These are phyloP conservation scores for Fusarium decemcellulare DNA, from an alignment of 2,329 filamentous ascomycete genomes.

Conservation along the genomic window DNA sequence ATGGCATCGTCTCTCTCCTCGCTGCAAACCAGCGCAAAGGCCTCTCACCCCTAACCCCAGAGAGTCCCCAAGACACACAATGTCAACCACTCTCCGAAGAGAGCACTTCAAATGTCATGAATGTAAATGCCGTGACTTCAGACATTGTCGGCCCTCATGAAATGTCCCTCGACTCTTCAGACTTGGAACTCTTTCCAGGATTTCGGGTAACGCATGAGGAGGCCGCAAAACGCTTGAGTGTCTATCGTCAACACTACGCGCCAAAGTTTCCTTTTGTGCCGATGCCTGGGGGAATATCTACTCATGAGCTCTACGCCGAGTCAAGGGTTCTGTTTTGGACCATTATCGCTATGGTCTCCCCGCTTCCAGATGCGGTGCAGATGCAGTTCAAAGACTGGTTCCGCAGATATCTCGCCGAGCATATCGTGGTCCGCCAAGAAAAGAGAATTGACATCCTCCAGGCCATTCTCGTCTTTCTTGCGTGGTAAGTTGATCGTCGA, in stretches of 20 bases:
- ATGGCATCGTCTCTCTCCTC: constrained; percentile 56
- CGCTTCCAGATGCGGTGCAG: constrained; percentile 51
- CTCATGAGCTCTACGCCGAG: constrained; percentile 49
- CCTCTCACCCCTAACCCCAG: constrained; percentile 42
- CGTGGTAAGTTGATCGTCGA: constrained; percentile 49
- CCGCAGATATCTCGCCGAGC: constrained; percentile 53
- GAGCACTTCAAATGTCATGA: background rate
- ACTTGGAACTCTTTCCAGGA: constrained; percentile 52
- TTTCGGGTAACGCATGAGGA: constrained; percentile 52
- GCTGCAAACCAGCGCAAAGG: constrained; percentile 49
- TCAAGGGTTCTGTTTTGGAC: constrained; percentile 56
- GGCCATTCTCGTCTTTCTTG: constrained; percentile 54
- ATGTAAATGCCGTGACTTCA: background rate
- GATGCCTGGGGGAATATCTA: constrained; percentile 41
- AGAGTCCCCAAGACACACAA: constrained; percentile 38
- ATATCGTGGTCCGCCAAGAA: constrained; percentile 55
- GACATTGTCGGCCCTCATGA: background rate
- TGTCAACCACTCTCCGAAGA: background rate
- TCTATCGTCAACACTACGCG: constrained; percentile 52
- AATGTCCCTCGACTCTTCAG: constrained; percentile 1
- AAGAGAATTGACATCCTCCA: constrained; percentile 55
- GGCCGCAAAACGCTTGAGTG: constrained; percentile 50
- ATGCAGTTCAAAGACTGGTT: constrained; percentile 54
- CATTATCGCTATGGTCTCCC: constrained; percentile 52
- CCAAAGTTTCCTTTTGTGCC: constrained; percentile 58